Conservation (phyloP, 2,329 filamentous ascomycete genomes). For the Cladobotryum protrusum region DNA sequence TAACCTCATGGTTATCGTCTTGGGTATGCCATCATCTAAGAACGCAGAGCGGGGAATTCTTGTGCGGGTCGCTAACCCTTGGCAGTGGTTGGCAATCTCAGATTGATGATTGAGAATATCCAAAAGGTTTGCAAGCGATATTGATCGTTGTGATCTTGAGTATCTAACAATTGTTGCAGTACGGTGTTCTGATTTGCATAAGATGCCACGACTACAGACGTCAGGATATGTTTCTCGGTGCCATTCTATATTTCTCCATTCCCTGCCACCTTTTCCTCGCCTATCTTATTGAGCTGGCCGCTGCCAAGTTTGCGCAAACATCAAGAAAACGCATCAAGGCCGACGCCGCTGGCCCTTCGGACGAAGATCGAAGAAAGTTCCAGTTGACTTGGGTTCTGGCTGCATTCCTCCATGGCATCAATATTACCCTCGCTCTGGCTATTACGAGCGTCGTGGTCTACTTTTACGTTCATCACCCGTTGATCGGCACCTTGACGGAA, state of each 20-base stretch:
- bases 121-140: conserved; percentile 60
- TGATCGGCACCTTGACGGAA: conserved; percentile 87
- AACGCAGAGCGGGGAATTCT: not conserved
- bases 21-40: conserved; percentile 50
- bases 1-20: conserved; percentile 91
- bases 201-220: conserved; percentile 80
- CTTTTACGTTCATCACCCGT: conserved; percentile 83
- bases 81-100: conserved; percentile 82
- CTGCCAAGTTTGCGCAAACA: conserved; percentile 69
- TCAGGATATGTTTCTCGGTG: conserved; percentile 69
- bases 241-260: conserved; percentile 76
- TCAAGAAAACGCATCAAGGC: conserved; percentile 51
- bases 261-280: conserved; percentile 87
- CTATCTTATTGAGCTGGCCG: conserved; percentile 80
- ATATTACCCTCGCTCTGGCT: conserved; percentile 73
- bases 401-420: conserved; percentile 73
- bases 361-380: conserved; percentile 60
- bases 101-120: conserved; percentile 93
- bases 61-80: conserved; percentile 13
- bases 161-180: conserved; percentile 46
- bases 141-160: not conserved
- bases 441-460: conserved; percentile 84
- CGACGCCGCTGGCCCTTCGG: conserved; percentile 42
- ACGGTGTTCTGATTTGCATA: conserved; percentile 90
- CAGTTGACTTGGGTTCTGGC: conserved; percentile 73